Evolutionary conservation across 768 basidiomycete species (phyloP).

Genomic region (Termitomyces sp.): DNA sequence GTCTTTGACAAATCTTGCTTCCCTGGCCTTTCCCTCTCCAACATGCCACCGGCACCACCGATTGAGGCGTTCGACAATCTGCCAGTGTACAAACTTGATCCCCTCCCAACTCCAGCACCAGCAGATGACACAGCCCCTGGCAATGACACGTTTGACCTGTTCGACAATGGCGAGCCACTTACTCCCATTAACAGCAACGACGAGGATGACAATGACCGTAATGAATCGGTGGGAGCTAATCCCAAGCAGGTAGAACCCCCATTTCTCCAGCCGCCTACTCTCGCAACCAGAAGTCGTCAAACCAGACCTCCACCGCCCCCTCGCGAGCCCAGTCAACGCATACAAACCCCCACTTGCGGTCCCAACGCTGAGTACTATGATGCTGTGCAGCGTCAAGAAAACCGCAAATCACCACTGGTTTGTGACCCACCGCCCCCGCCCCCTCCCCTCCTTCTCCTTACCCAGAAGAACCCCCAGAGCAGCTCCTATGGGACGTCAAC

Average conservation of each 20-base stretch:
- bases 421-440: neutral
- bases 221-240: too few species aligned
- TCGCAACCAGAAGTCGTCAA: too few species aligned
- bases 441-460: neutral
- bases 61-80: too few species aligned
- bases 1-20: conserved; percentile 27
- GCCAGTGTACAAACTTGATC: too few species aligned
- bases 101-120: too few species aligned
- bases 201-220: too few species aligned
- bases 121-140: too few species aligned
- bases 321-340: neutral
- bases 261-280: too few species aligned
- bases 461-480: neutral
- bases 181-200: too few species aligned
- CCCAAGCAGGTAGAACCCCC: too few species aligned
- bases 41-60: neutral
- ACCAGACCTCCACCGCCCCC: neutral
- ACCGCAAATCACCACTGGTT: neutral
- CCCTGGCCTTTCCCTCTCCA: conserved; percentile 15
- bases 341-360: neutral
- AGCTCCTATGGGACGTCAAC: neutral
- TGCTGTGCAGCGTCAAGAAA: neutral
- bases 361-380: conserved; percentile 1
- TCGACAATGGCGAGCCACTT: too few species aligned
- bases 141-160: too few species aligned